Evolutionary conservation across 1,139 yeast genomes (phyloP), one percentile per base, ranked within the genome.

Genomic region (Kurtzmaniella quercitrusa): DNA sequence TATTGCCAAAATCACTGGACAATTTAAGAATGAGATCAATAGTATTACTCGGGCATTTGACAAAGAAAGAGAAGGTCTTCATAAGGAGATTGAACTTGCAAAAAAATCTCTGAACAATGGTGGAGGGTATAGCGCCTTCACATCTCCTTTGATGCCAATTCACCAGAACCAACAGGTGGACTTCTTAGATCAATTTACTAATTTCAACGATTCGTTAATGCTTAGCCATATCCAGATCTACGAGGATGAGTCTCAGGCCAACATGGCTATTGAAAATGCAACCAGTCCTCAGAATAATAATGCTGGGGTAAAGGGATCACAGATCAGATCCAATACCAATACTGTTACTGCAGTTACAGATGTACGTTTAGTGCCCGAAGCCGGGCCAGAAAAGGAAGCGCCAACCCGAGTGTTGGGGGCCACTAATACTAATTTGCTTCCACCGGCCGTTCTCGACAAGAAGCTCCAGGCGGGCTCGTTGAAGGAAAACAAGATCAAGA

Each of bases 141-240:
- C 38, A 12, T 19, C 25, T 5, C 38, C 38, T 12, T 36, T 36
- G n/a, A 18, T 17, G 4, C 15, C 27, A 7, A 19, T 18, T 5
- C 25, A 18, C 19, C n/a, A 36, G 10, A 11, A 19, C 16, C 27
- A 12, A 21, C 25, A 19, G 19, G 15, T 43, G 8, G 46, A 43
- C 25, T 41, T 34, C 15, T 43, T 43, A 25, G 44, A 43, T 34
- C 45, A 43, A 19, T 43, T 41, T 17, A 38, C 44, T 15, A 40
- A 37, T 19, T 41, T 43, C 34, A 39, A 23, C 25, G 46, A 43
- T 12, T 11, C 44, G 8, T 16, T 25, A n/a, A 33, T 43, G 14
- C 41, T 41, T 31, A 38, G 34, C n/a, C 41, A 36, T 12, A 34
- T 41, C 16, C 39, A 36, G 18, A 43, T 43, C 8, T 43, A 41